Evolutionary conservation across 2,329 filamentous ascomycete species (phyloP), one percentile per base, ranked within the genome.

Genomic region (Pezicula radicicola): DNA sequence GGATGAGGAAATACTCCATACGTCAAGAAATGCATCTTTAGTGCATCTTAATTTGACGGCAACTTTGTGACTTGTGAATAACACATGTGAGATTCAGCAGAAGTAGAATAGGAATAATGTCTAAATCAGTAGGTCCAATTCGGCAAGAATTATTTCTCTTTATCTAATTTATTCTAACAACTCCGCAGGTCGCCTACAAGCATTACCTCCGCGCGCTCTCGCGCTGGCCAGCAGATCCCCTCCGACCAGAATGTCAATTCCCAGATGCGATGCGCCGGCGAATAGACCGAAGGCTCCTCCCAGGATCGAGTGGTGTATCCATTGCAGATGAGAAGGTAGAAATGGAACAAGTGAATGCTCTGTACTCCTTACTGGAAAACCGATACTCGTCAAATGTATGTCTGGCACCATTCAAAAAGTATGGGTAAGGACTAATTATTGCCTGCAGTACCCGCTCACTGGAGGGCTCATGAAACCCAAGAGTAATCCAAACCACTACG

Each of bases 401-500:
- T 46, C 39, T 8, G 36, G 13, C 18, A 13, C n/a, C 12, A 45
- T 16, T 16, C 4, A 6, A 39, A 21, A 19, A 30, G 9, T n/a
- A 45, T 27, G n/a, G 21, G 4, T 4, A 21, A 16, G 21, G 27
- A 16, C 15, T 25, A 25, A 44, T 27, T 35, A 27, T n/a, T 35
- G n/a, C 15, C 46, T 51, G 9, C 30, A 77, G 75, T 78, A 80
- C 59, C 71, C 71, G 18, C 63, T 77, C 12, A 75, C 68, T n/a
- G 76, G 77, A 39, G 68, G 69, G 4, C 68, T 86, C 41, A 69
- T 86, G 52, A 68, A 73, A 49, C 84, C 85, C 13, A 76, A 75
- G 64, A 84, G 81, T 61, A 82, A 87, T 58, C 84, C 84, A 36
- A 79, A 76, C 0, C 85, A 88, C 65, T 88, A 85, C 62, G 66